A percentile compares a stretch with the other conserved stretches of the same genome.
Conservation (phyloP, 441 rosid species). For the Theobroma grandiflorum region DNA sequence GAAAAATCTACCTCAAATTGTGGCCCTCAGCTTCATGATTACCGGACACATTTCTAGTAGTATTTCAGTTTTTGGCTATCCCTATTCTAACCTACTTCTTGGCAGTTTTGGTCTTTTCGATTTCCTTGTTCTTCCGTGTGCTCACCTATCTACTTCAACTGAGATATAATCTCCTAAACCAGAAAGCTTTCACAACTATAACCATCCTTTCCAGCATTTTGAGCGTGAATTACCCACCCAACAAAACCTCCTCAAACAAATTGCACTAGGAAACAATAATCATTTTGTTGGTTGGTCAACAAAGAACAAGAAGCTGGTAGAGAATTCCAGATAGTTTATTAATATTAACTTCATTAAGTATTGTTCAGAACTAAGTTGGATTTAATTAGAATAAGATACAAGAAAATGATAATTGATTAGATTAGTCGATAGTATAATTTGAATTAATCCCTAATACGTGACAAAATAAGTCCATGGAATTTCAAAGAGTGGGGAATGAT, state of each 20-base stretch:
- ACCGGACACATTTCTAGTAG: conserved; percentile 16
- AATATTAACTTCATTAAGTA: too few species aligned
- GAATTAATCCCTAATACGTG: conserved; percentile 7
- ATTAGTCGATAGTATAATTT: background rate
- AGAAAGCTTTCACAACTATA: background rate
- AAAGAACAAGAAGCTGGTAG: background rate
- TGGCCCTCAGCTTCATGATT: conserved; percentile 14
- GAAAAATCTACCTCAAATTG: conserved; percentile 13
- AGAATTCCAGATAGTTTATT: conserved; percentile 1
- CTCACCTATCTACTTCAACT: too few species aligned
- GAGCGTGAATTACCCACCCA: background rate
- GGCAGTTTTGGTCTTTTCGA: too few species aligned
- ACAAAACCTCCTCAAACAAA: background rate
- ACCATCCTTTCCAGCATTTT: background rate
- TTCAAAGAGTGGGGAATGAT: conserved; percentile 18
- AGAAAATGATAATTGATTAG: background rate
- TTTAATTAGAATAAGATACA: background rate
- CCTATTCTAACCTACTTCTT: too few species aligned
- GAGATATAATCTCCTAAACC: background rate
- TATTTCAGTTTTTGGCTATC: conserved; percentile 14
- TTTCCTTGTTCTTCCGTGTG: too few species aligned
- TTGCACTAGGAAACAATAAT: background rate
- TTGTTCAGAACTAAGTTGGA: background rate
- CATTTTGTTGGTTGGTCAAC: background rate
- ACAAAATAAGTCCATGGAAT: conserved; percentile 15